Base-by-base conservation (phyloP, 2,329 filamentous ascomycete genomes). In the Aspergillus latus region DNA sequence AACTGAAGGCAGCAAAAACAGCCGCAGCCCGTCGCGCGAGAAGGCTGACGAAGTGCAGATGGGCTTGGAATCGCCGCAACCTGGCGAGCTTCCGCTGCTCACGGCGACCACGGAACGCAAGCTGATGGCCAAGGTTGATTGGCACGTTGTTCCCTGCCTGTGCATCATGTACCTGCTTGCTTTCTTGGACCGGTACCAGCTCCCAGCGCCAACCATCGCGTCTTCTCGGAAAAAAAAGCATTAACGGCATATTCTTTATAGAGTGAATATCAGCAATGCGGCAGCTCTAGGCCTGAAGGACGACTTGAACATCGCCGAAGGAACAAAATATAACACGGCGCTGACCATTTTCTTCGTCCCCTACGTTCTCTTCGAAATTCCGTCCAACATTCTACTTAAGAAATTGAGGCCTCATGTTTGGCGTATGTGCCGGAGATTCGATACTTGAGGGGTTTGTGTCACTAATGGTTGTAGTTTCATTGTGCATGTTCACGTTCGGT, bases 401-500 rank as follows among this genome's bases (percentile, higher is more conserved):
- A 80, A 74, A 57, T 76, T 88, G 53, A 82, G 80, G 60, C 88
- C 88, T 1, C 82, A 87, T 59, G 75, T 89, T 47, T 91, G 87
- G 89, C 79, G 76, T 78, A 70, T 52, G 74, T 70, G 32, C 44
- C 15, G 13, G 26, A 40, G n/a, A 4, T 21, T 34, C 21, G 36
- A 5, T 52, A 52, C 36, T 10, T 13, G 39, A 32, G 16, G 30
- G 8, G 32, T 39, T 6, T 13, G n/a, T 13, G 26, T 28, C 21
- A 15, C 29, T 49, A 26, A 50, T 52, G 28, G 40, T 48, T 9
- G 8, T 16, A 78, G 76, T 96, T 26, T 86, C 88, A 3, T 69
- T 84, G 51, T 96, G 92, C 76, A 96, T 96, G 88, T 88, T 93
- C 62, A 76, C 84, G 56, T 97, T 96, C 64, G 89, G 90, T 8